A percentile compares a stretch with the other conserved stretches of the same genome.
These are phyloP conservation scores for Fusarium xylarioides DNA, from an alignment of 2,329 filamentous ascomycete species.

Conservation along the genomic window DNA sequence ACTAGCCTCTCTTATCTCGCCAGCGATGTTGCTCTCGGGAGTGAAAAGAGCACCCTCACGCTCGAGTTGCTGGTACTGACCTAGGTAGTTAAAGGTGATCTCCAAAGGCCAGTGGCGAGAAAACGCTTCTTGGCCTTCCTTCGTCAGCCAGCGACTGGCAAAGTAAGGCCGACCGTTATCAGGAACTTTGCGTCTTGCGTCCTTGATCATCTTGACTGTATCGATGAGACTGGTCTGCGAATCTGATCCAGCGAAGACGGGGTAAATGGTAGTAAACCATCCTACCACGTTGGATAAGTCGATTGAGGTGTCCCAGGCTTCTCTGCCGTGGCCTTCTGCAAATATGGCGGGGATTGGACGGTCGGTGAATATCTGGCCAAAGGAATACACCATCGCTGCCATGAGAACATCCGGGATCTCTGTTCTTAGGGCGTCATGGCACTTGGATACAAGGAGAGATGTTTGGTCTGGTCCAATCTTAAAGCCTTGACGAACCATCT, in stretches of 20 bases:
- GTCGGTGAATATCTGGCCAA: conserved; percentile 44
- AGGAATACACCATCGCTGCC: conserved; percentile 43
- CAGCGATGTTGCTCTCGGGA: conserved; percentile 16
- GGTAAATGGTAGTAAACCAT: conserved; percentile 52
- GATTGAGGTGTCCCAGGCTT: conserved; percentile 42
- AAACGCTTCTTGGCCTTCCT: conserved; percentile 4
- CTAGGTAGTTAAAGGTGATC: conserved; percentile 42
- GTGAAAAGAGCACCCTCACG: conserved; percentile 40
- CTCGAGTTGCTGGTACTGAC: conserved; percentile 45
- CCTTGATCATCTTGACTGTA: conserved; percentile 31
- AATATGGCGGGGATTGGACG: conserved; percentile 43
- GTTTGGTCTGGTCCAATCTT: conserved; percentile 23
- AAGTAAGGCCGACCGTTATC: conserved; percentile 32
- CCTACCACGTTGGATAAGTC: conserved; percentile 48
- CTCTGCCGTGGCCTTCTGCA: conserved; percentile 50
- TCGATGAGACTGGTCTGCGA: conserved; percentile 9
- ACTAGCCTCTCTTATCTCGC: conserved; percentile 21
- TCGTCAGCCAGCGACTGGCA: conserved; percentile 30
- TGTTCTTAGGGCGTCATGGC: conserved; percentile 42
- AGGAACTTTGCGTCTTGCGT: conserved; percentile 20
- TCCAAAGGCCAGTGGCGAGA: conserved; percentile 38
- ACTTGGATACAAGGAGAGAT: conserved; percentile 28
- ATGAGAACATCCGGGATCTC: conserved; percentile 49
- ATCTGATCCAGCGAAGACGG: conserved; percentile 32
- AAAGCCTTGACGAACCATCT: conserved; percentile 30